These are phyloP conservation scores for Talaromyces wortmannii DNA, from an alignment of 495 filamentous ascomycete genomes.

Conservation along the genomic window DNA sequence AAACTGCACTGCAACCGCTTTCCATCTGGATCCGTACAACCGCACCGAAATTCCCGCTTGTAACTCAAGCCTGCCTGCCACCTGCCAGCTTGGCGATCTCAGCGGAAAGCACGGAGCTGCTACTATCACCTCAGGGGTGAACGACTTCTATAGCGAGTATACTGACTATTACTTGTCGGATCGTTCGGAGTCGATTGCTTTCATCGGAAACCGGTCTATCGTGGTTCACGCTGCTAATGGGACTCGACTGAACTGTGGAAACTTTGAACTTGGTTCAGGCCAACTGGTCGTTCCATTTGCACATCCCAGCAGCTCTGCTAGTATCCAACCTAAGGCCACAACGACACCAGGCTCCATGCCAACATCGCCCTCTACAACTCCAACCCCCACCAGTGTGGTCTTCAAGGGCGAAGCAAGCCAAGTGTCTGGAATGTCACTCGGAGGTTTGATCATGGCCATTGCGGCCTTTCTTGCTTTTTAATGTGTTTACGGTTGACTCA, in stretches of 20 bases:
- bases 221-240: constrained; percentile 53
- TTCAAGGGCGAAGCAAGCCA: too few species aligned
- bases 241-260: constrained; percentile 22
- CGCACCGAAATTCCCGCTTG: constrained; percentile 62
- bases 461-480: too few species aligned
- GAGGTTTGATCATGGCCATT: too few species aligned
- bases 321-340: too few species aligned
- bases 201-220: constrained; percentile 73
- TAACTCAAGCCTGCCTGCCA: constrained; percentile 50
- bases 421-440: too few species aligned
- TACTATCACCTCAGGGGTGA: constrained; percentile 23
- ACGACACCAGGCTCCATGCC: too few species aligned
- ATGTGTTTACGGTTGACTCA: too few species aligned
- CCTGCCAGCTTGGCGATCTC: constrained; percentile 80
- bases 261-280: constrained; percentile 11
- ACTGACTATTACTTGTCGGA: constrained; percentile 64
- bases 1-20: constrained; percentile 68
- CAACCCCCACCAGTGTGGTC: too few species aligned
- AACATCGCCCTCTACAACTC: too few species aligned
- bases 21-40: constrained; percentile 61
- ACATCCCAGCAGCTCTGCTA: neutral
- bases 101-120: constrained; percentile 75
- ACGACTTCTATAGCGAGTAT: constrained; percentile 41
- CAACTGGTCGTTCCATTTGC: neutral
- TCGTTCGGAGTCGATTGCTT: constrained; percentile 47